phyloP scores from a whole-genome alignment of 2,329 filamentous ascomycete genomes.

The Blumeria hordei region DNA sequence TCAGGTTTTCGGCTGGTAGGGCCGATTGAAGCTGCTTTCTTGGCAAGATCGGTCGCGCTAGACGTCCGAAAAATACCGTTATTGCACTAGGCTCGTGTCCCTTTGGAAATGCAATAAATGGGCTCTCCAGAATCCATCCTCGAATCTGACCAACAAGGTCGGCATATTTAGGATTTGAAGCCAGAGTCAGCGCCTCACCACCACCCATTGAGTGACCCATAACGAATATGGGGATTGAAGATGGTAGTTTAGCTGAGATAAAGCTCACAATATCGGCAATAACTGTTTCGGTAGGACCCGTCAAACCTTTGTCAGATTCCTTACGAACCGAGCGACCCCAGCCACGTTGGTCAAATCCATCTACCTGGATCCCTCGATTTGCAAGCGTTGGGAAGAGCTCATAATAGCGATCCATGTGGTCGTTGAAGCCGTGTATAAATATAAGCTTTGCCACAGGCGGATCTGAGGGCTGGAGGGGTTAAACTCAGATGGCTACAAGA shows the following conservation, averaged over 20 bases:
- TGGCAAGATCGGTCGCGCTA: constrained; percentile 45
- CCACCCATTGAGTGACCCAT: constrained; percentile 88
- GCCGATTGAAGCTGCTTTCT: constrained; percentile 39
- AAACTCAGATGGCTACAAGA: background rate
- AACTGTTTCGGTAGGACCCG: constrained; percentile 49
- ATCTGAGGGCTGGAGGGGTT: constrained; percentile 9
- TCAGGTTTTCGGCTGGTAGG: constrained; percentile 38
- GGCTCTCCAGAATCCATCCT: constrained; percentile 55
- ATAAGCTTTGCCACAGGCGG: constrained; percentile 41
- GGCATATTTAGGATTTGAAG: constrained; percentile 24
- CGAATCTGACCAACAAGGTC: constrained; percentile 35
- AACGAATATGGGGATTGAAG: constrained; percentile 44
- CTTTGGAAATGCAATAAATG: constrained; percentile 51
- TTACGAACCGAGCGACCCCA: constrained; percentile 54
- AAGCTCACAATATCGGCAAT: constrained; percentile 60
- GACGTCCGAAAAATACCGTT: constrained; percentile 38
- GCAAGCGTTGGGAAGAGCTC: constrained; percentile 49
- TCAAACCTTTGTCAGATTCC: constrained; percentile 39
- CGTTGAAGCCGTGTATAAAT: constrained; percentile 76
- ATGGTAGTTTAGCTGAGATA: constrained; percentile 32
- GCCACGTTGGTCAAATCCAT: constrained; percentile 65
- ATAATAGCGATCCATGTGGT: constrained; percentile 59
- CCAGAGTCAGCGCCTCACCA: constrained; percentile 43
- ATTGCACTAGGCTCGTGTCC: constrained; percentile 36
- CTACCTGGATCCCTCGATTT: constrained; percentile 45